Evolutionary conservation across 441 rosid species (phyloP).

Genomic region (Erodium trifolium): DNA sequence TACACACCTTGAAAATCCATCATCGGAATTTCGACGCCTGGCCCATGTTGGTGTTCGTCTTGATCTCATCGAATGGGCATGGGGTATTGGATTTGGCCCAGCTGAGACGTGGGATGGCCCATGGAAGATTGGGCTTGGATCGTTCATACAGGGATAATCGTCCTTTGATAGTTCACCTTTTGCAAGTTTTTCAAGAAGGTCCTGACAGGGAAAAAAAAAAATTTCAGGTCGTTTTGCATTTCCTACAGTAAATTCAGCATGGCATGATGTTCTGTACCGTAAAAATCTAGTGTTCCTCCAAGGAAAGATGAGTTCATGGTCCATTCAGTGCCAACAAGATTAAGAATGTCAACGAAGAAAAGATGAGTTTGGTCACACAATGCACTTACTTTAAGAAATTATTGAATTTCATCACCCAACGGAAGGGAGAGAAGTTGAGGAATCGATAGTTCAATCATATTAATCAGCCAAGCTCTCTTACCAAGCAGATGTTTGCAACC

Average conservation of each 20-base stretch:
- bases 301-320: background rate
- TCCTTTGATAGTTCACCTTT: constrained; percentile 72
- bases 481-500: too few species aligned
- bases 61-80: constrained; percentile 81
- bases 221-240: background rate
- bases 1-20: constrained; percentile 80
- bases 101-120: constrained; percentile 29
- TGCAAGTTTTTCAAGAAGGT: constrained; percentile 68
- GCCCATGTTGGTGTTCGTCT: constrained; percentile 95
- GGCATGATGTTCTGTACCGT: too few species aligned
- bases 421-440: too few species aligned
- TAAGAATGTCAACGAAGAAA: background rate
- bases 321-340: background rate
- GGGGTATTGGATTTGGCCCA: constrained; percentile 31
- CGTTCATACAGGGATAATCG: constrained; percentile 75
- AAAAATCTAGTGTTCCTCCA: too few species aligned
- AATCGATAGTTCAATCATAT: too few species aligned
- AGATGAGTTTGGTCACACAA: too few species aligned
- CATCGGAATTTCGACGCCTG: constrained; percentile 73
- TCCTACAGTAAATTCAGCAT: background rate
- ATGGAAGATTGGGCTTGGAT: constrained; percentile 60
- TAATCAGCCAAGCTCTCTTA: too few species aligned
- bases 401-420: too few species aligned
- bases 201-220: constrained; percentile 38
- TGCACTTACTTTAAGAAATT: too few species aligned